phyloP scores from a whole-genome alignment of 495 filamentous ascomycete species.

The Penicillium waksmanii region DNA sequence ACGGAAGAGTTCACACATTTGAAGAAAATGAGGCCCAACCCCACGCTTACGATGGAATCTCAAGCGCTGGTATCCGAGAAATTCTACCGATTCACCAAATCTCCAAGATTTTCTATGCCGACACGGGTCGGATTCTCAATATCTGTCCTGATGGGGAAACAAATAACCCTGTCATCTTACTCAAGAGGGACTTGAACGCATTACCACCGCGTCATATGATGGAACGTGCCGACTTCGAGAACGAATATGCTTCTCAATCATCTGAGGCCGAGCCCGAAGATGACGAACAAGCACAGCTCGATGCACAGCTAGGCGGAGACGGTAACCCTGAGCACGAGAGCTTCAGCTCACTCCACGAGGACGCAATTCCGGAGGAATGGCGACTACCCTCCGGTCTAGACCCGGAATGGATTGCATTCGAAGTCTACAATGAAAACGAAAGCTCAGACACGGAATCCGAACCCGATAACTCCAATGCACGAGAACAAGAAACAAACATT shows the following conservation, averaged over 20 bases:
- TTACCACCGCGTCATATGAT: slow-evolving; percentile 70
- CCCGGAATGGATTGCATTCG: slow-evolving; percentile 93
- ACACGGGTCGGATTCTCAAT: slow-evolving; percentile 92
- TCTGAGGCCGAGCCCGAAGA: slow-evolving; percentile 42
- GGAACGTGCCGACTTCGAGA: slow-evolving; percentile 48
- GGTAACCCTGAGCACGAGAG: slow-evolving; percentile 28
- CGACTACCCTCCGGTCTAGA: slow-evolving; percentile 79
- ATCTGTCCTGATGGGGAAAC: slow-evolving; percentile 78
- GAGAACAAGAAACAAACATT: slow-evolving; percentile 30
- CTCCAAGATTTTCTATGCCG: slow-evolving; percentile 96
- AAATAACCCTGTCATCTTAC: slow-evolving; percentile 82
- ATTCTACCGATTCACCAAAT: slow-evolving; percentile 87
- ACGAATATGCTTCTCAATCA: slow-evolving; percentile 25
- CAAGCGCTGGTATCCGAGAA: slow-evolving; percentile 77
- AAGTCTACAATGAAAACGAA: slow-evolving; percentile 75
- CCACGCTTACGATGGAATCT: slow-evolving; percentile 69
- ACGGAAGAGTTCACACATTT: slow-evolving; percentile 82
- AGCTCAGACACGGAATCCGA: slow-evolving; percentile 64
- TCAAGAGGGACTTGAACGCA: slow-evolving; percentile 84
- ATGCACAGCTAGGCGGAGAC: slow-evolving; percentile 66
- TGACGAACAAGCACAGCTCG: slow-evolving; percentile 63
- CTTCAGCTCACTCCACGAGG: slow-evolving; percentile 34
- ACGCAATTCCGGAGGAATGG: slow-evolving; percentile 55
- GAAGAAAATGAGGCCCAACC: slow-evolving; percentile 68
- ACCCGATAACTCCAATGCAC: slow-evolving; percentile 35